Evolutionary conservation across 1,139 yeast species (phyloP), one percentile per base, ranked within the genome.

Genomic region (Kluyveromyces sp.): DNA sequence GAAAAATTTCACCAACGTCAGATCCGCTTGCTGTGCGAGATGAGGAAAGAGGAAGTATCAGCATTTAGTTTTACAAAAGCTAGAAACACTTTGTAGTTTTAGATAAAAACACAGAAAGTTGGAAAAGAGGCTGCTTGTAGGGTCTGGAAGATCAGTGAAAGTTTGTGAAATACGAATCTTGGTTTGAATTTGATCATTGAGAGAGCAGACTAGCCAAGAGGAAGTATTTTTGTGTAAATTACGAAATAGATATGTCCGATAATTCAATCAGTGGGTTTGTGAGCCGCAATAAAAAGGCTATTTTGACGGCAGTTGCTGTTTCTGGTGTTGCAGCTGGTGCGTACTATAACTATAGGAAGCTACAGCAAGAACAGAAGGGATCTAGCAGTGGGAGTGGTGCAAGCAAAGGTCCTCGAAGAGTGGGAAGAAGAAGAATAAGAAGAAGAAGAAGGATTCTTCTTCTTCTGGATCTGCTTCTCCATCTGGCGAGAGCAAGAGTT

Each of bases 291-390:
- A 81, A 73, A 64, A 70, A 78, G 32, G 83, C 83, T 37, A 71
- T 82, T 37, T 67, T 79, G 43, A 74, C 85, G 33, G 77, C 86
- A 2, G 72, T 78, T 49, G 82, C 83, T 37, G 83, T 83, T 50
- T 74, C 75, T 43, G 71, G 82, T 41, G 78, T 83, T 32, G 79
- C 77, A 43, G 79, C 79, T n/a, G 81, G 83, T 42, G 75, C 77
- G 42, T 74, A 74, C 56, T 77, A 75, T 57, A 74, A 75, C 52
- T 63, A 70, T 48, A 68, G 66, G 48, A 72, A 68, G 51, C 64
- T 64, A 50, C 60, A 60, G 44, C 48, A 52, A 30, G 52, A 51
- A 7, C 41, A 37, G 30, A 36, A 29, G 42, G 39, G 56, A 44
- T 47, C 48, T 45, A 52, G 46, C 39, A 52, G 46, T 35, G 53